A percentile compares a stretch with the other conserved stretches of the same genome.
These are phyloP conservation scores for Aspergillus ellipticus DNA, from an alignment of 495 filamentous ascomycete genomes.

Conservation along the genomic window DNA sequence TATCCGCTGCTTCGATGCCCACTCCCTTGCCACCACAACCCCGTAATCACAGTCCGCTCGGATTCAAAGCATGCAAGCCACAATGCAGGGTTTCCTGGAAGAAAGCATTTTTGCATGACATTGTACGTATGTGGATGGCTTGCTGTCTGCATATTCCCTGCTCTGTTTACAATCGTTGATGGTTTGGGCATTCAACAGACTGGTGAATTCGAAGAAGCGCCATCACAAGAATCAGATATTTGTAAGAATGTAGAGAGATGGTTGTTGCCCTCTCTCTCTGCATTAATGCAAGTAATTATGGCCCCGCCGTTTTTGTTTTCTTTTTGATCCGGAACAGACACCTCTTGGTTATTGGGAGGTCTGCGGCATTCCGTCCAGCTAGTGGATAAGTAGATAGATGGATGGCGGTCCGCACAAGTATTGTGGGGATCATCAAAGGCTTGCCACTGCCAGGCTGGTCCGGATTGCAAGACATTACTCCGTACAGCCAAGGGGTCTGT, in stretches of 20 bases:
- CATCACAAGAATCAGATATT: too few species aligned
- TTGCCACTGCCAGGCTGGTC: neutral
- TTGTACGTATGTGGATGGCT: neutral
- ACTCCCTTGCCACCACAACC: neutral
- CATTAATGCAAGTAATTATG: neutral
- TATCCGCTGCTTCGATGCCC: neutral
- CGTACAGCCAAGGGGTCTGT: slow-evolving; percentile 5
- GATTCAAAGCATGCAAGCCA: slow-evolving; percentile 9
- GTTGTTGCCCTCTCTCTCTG: neutral
- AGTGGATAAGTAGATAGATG: too few species aligned
- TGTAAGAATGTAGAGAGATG: neutral
- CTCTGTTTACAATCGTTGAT: neutral
- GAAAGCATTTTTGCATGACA: neutral
- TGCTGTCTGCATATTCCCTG: neutral
- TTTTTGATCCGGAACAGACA: neutral
- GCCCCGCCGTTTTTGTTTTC: neutral
- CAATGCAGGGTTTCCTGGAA: slow-evolving; percentile 13
- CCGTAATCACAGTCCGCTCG: slow-evolving; percentile 1
- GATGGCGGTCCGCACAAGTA: neutral
- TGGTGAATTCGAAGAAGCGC: neutral
- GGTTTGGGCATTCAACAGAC: neutral
- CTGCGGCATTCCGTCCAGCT: neutral
- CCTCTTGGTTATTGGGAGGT: neutral
- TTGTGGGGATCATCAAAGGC: neutral
- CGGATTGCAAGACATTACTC: neutral